phyloP scores from a whole-genome alignment of 768 basidiomycete genomes.

The Suillus weaverae region DNA sequence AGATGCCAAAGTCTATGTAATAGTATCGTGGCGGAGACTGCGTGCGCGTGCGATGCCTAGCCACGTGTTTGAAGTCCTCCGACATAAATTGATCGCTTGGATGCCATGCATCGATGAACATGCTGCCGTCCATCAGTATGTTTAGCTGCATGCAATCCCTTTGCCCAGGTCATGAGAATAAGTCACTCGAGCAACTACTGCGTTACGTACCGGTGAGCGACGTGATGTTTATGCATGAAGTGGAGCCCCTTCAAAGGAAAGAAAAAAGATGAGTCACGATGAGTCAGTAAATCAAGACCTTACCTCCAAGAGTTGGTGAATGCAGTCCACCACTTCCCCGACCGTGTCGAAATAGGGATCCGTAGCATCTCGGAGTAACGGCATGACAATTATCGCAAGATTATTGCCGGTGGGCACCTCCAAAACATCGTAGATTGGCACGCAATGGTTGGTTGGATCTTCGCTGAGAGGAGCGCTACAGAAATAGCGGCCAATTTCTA shows the following conservation, averaged over 20 bases:
- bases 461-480: not conserved
- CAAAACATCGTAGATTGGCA: constrained; percentile 22
- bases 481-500: constrained; percentile 17
- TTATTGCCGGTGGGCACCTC: constrained; percentile 6
- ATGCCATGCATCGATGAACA: constrained; percentile 32
- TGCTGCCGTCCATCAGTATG: constrained; percentile 30
- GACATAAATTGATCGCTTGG: constrained; percentile 11
- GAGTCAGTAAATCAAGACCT: not conserved
- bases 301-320: constrained; percentile 26
- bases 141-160: constrained; percentile 33
- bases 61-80: constrained; percentile 17
- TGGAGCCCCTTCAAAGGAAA: constrained; percentile 28
- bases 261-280: not conserved
- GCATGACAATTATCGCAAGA: constrained; percentile 24
- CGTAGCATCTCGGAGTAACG: constrained; percentile 15
- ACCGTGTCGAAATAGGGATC: constrained; percentile 21
- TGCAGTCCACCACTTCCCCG: constrained; percentile 24
- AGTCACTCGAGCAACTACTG: constrained; percentile 1
- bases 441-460: constrained; percentile 21
- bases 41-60: constrained; percentile 32
- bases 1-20: constrained; percentile 39
- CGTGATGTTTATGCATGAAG: constrained; percentile 37
- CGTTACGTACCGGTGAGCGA: constrained; percentile 39
- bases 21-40: constrained; percentile 31
- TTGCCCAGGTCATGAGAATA: constrained; percentile 19